Evolutionary conservation across 345 rosid genomes (phyloP).

Genomic region (Kandelia obovata): DNA sequence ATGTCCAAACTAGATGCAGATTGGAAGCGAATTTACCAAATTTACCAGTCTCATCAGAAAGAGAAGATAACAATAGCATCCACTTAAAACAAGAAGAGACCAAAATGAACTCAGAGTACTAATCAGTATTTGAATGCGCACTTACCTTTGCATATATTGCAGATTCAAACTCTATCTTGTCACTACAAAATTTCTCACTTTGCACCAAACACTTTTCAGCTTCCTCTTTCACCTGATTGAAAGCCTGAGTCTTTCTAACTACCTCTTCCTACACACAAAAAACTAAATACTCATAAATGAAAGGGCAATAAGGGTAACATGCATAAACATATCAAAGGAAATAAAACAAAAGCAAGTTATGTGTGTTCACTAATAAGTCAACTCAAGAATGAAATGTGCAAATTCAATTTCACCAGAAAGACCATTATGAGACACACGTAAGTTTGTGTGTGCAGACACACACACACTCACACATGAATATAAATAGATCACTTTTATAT

Average conservation of each 20-base stretch:
- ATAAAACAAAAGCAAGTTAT: background rate
- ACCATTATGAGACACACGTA: too few species aligned
- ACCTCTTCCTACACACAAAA: constrained; percentile 22
- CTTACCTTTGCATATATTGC: constrained; percentile 70
- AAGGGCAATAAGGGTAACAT: background rate
- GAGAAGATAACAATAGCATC: background rate
- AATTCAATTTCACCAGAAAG: too few species aligned
- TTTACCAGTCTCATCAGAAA: background rate
- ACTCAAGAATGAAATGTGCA: background rate
- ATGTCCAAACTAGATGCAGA: background rate
- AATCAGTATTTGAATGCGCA: background rate
- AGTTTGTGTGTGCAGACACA: too few species aligned
- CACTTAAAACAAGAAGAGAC: background rate
- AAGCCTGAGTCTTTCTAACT: constrained; percentile 45
- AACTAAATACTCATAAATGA: background rate
- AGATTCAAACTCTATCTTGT: constrained; percentile 67
- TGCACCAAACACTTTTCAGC: constrained; percentile 80
- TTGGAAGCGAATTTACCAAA: background rate
- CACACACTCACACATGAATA: too few species aligned
- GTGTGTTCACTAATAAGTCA: background rate
- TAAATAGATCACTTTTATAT: too few species aligned
- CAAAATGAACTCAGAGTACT: background rate
- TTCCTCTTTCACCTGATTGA: constrained; percentile 60
- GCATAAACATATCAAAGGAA: background rate
- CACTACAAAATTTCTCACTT: constrained; percentile 52